Evolutionary conservation across 768 basidiomycete species (phyloP).

Genomic region (Phylloporus sp.): DNA sequence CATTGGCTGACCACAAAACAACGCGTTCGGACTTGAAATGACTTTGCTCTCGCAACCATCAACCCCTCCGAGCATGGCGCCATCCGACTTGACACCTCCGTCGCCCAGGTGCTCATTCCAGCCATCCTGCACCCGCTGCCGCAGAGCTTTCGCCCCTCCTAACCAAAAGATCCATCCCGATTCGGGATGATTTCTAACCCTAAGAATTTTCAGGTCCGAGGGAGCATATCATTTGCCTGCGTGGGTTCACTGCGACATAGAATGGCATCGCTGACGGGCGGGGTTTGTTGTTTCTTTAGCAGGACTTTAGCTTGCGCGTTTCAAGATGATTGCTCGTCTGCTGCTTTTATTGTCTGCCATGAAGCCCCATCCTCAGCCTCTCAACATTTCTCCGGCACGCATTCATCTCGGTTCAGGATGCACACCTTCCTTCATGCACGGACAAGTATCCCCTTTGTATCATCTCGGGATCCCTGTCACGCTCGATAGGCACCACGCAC

Average conservation of each 20-base stretch:
- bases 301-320: constrained; percentile 9
- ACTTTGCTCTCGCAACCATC: constrained; percentile 4
- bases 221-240: constrained; percentile 27
- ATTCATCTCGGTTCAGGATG: constrained; percentile 23
- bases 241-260: constrained; percentile 20
- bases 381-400: constrained; percentile 55
- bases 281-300: constrained; percentile 4
- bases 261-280: constrained; percentile 18
- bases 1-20: constrained; percentile 9
- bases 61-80: constrained; percentile 6
- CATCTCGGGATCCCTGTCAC: constrained; percentile 49
- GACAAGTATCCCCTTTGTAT: constrained; percentile 46
- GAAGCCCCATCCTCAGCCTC: constrained; percentile 35
- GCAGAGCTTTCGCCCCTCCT: constrained; percentile 31
- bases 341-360: constrained; percentile 31
- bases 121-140: constrained; percentile 26
- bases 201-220: constrained; percentile 40
- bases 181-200: constrained; percentile 57
- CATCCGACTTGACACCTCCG: constrained; percentile 32
- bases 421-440: constrained; percentile 24
- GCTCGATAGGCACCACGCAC: constrained; percentile 14
- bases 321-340: constrained; percentile 16
- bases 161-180: constrained; percentile 53
- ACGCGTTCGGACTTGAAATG: not conserved
- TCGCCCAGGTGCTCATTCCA: constrained; percentile 47